These are phyloP conservation scores for Trichoderma asperelloides DNA, from an alignment of 495 filamentous ascomycete species.

Conservation along the genomic window DNA sequence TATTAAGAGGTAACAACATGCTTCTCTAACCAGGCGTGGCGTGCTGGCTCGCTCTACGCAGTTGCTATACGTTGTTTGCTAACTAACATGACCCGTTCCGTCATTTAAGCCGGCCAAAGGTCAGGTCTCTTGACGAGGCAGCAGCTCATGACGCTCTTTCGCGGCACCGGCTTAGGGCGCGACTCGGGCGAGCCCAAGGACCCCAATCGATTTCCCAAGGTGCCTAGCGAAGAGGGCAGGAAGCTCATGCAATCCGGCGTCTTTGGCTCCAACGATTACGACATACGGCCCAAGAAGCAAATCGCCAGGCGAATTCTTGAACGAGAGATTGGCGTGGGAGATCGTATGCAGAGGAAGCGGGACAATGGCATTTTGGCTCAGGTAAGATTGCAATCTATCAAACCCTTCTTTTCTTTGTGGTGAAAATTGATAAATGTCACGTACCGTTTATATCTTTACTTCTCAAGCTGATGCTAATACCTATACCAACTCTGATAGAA, in stretches of 20 bases:
- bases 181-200: slow-evolving; percentile 16
- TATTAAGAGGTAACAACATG: slow-evolving; percentile 1
- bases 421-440: not conserved
- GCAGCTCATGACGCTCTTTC: slow-evolving; percentile 13
- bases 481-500: slow-evolving; percentile 30
- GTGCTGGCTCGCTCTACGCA: not conserved
- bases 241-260: slow-evolving; percentile 70
- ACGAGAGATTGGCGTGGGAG: slow-evolving; percentile 64
- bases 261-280: slow-evolving; percentile 58
- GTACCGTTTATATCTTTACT: not conserved
- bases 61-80: not conserved
- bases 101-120: slow-evolving; percentile 4
- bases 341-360: slow-evolving; percentile 40
- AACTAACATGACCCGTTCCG: not conserved
- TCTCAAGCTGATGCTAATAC: not conserved
- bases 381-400: not conserved
- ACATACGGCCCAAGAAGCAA: slow-evolving; percentile 46
- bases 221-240: slow-evolving; percentile 67
- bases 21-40: not conserved
- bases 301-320: slow-evolving; percentile 63
- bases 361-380: slow-evolving; percentile 54
- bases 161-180: slow-evolving; percentile 23
- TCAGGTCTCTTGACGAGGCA: not conserved
- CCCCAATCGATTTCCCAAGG: slow-evolving; percentile 53
- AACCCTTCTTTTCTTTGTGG: not conserved